Evolutionary conservation across 1,284 basidiomycete genomes (phyloP), one percentile per base, ranked within the genome.

Genomic region (Chiua sp.): DNA sequence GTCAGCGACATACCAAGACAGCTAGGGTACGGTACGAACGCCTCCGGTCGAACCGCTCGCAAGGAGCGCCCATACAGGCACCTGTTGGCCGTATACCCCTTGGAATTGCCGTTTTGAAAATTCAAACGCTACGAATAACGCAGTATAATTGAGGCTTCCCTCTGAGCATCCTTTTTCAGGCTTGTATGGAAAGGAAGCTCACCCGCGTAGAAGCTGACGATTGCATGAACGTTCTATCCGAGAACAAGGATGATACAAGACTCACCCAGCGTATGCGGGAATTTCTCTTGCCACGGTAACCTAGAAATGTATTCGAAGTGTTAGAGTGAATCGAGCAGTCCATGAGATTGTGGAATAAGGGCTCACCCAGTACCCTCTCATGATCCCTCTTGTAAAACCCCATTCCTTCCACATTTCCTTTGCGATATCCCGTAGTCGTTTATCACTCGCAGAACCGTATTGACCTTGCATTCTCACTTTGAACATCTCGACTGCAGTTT

Each of bases 401-500:
- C 90, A 94, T 59, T 92, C 77, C 33, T 71, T 74, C 90, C 94
- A 97, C 87, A 96, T 93, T 67, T 96, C 93, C 22, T 77, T 79
- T 7, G 87, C 86, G 6, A 98, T 83, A 4, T 79, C 82, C 35
- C 87, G 79, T 35, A 98, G 81, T 48, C 86, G 84, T 77, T 96
- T 93, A 72, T 96, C 94, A 7, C 83, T 80, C 13, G 84, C 80
- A 4, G 80, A 82, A 22, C 91, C 93, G 66, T 94, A 95, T 71
- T 96, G 93, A 7, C 93, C 95, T 77, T 98, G 96, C 96, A 98
- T 98, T n/a, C 94, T 87, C 51, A 98, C 94, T 78, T 96, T 94
- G 76, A 92, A 92, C 89, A 93, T 91, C 73, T 93, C 92, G 56
- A 93, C 91, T 92, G 62, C 7, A 12, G n/a, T n/a, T n/a, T n/a